phyloP scores from a whole-genome alignment of 163 green algal genomes.

The Coccomyxa subellipsoidea region DNA sequence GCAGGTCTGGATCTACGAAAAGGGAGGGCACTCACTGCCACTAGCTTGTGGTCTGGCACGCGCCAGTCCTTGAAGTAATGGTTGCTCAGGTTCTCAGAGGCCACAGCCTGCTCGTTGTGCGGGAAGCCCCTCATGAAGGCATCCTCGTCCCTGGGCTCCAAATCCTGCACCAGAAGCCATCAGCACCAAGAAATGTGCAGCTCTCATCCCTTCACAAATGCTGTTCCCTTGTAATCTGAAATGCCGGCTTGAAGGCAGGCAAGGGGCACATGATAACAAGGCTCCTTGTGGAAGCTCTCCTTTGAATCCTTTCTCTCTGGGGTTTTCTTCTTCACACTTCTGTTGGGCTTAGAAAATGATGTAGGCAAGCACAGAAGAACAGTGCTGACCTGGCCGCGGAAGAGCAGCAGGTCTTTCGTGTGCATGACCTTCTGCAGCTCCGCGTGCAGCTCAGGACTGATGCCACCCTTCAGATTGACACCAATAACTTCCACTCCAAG shows the following conservation, averaged over 20 bases:
- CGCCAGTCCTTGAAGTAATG: neutral
- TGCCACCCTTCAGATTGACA: neutral
- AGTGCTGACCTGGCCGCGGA: neutral
- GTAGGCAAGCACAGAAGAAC: neutral
- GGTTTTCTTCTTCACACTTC: neutral
- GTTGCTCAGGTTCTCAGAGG: neutral
- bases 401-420: neutral
- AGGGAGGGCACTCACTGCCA: neutral
- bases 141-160: neutral
- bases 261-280: too few relatives aligned
- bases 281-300: too few relatives aligned
- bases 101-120: neutral
- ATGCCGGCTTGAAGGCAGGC: too few relatives aligned
- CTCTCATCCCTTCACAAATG: too few relatives aligned
- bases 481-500: neutral
- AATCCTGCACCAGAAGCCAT: neutral
- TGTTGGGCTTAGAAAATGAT: neutral
- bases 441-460: neutral
- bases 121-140: neutral
- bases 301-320: too few relatives aligned
- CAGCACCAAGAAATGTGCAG: too few relatives aligned
- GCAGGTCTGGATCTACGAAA: too few relatives aligned
- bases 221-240: too few relatives aligned
- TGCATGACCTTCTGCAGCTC: neutral
- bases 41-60: neutral